Evolutionary conservation across 495 filamentous ascomycete species (phyloP), one percentile per base, ranked within the genome.

Genomic region (Lasiosphaeria ovina): DNA sequence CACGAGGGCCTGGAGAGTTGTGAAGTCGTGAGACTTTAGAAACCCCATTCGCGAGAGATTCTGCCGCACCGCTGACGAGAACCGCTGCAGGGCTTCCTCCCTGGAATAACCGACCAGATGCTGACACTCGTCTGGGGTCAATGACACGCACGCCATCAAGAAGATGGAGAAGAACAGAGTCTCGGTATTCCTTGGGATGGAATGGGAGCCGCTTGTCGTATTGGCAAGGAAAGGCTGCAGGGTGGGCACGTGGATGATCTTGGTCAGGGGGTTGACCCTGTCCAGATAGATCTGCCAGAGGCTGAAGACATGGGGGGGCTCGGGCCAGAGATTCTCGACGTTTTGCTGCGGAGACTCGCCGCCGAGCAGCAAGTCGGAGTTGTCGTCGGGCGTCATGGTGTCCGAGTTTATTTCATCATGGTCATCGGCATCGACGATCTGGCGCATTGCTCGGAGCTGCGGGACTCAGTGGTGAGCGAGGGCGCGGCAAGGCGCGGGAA

Each of bases 211-310:
- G 33, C 63, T 67, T 3, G 68, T 66, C 17, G 77, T 78, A 49
- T 82, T 76, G 17, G 78, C 73, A 3, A 85, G 62, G 8, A 72
- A 65, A n/a, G 79, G 79, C 62, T 85, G 81, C 47, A 87, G 60
- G 4, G 84, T 86, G 3, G 87, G 88, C 0, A 80, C 81, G 70
- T 91, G 88, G 57, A 90, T 77, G n/a, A 90, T 70, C 67, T 90
- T 91, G 47, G 80, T 81, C 48, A 91, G 66, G 0, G 88, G 88
- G 69, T 90, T 85, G 61, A 89, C 83, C 62, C 85, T 83, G 57
- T 85, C 81, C 12, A 88, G 78, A 64, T 82, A 90, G 2, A 79
- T 79, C 68, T 90, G 86, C 88, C 88, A 91, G 6, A 92, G 69
- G 53, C 79, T 76, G 64, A 89, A 85, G 17, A 89, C 84, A 53